These are phyloP conservation scores for Amanita molliuscula DNA, from an alignment of 768 basidiomycete genomes.

Conservation along the genomic window DNA sequence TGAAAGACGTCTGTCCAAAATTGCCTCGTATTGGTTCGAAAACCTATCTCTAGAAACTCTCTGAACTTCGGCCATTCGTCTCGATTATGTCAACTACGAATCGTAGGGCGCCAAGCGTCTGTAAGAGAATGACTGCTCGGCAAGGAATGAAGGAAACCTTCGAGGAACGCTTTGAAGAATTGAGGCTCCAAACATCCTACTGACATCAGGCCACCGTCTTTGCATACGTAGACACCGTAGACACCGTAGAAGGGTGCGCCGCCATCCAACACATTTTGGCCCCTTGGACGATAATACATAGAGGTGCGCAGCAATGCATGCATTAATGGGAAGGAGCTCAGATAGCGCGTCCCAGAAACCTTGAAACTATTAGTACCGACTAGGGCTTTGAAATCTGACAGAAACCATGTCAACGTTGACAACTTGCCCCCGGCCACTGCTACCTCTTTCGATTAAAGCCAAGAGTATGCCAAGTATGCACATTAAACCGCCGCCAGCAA, in stretches of 20 bases:
- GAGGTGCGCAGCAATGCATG: conserved; percentile 26
- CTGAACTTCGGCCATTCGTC: conserved; percentile 48
- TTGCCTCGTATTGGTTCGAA: conserved; percentile 47
- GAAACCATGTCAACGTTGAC: conserved; percentile 69
- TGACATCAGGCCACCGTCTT: conserved; percentile 66
- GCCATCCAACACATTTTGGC: conserved; percentile 58
- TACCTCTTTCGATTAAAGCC: conserved; percentile 58
- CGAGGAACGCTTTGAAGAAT: conserved; percentile 57
- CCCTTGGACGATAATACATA: conserved; percentile 33
- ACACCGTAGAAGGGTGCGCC: conserved; percentile 72
- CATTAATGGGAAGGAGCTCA: conserved; percentile 64
- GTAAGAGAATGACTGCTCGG: conserved; percentile 30
- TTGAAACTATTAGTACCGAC: conserved; percentile 16
- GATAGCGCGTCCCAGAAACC: conserved; percentile 73
- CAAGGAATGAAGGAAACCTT: conserved; percentile 39
- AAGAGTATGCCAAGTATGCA: conserved; percentile 67
- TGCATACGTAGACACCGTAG: conserved; percentile 63
- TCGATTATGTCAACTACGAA: conserved; percentile 31
- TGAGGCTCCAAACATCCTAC: conserved; percentile 68
- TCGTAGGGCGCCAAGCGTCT: conserved; percentile 46
- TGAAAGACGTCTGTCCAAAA: conserved; percentile 64
- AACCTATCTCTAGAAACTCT: conserved; percentile 54
- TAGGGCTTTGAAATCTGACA: background rate
- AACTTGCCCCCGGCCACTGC: conserved; percentile 62
- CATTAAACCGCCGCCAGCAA: conserved; percentile 71